Evolutionary conservation across 805 yeast species (phyloP).

Genomic region (Wickerhamomyces queroliae): DNA sequence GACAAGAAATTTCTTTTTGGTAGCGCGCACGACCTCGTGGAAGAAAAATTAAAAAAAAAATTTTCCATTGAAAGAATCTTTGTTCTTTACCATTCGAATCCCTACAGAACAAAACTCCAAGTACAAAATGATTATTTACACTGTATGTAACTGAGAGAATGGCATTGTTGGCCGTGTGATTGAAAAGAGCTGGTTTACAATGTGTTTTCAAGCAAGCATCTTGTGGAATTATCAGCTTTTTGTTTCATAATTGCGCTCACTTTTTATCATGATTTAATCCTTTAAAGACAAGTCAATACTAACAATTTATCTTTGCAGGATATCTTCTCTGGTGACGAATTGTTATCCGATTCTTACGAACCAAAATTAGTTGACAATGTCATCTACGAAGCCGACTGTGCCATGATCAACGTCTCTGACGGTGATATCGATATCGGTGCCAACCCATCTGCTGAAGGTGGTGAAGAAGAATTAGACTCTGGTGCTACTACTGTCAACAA

Average conservation of each 20-base stretch:
- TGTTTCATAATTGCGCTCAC: too few relatives aligned
- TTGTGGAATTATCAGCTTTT: too few relatives aligned
- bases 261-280: not conserved
- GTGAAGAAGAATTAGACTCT: constrained; percentile 71
- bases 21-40: not conserved
- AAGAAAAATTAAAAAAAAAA: constrained; percentile 7
- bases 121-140: constrained; percentile 14
- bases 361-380: constrained; percentile 79
- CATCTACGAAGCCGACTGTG: constrained; percentile 95
- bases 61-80: constrained; percentile 1
- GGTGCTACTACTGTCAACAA: constrained; percentile 92
- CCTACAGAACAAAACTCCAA: not conserved
- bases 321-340: constrained; percentile 91
- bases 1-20: not conserved
- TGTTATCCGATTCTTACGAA: constrained; percentile 96
- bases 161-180: too few relatives aligned
- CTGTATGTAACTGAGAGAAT: constrained; percentile 10
- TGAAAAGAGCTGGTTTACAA: too few relatives aligned
- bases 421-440: constrained; percentile 98
- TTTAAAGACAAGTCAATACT: not conserved
- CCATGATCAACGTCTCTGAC: constrained; percentile 82
- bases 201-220: too few relatives aligned
- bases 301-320: constrained; percentile 46
- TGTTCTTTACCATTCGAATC: not conserved
- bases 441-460: constrained; percentile 98